Conservation (phyloP, 2,329 filamentous ascomycete genomes). For the Botrytis pseudocinerea region DNA sequence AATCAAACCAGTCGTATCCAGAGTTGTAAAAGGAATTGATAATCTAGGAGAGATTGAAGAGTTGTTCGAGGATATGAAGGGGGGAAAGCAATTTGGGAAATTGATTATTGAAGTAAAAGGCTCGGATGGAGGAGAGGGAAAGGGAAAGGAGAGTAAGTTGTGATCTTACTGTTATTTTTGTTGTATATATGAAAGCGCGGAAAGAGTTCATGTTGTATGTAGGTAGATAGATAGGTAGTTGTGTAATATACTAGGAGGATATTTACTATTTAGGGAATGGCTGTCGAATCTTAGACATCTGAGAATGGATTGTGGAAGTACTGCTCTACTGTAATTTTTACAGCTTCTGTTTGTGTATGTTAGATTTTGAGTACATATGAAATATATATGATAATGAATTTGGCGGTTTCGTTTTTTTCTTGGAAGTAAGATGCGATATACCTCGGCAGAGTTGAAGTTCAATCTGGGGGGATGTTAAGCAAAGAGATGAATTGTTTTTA, state of each 20-base stretch:
- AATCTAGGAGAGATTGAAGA: slow-evolving; percentile 77
- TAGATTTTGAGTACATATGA: background rate
- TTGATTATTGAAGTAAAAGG: slow-evolving; percentile 71
- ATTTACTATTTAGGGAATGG: background rate
- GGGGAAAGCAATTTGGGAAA: slow-evolving; percentile 87
- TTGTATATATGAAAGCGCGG: background rate
- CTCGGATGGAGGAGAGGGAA: slow-evolving; percentile 19
- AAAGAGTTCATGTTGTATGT: background rate
- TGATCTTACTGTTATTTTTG: background rate
- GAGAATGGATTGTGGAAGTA: background rate
- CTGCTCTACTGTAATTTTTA: background rate
- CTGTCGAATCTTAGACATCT: background rate
- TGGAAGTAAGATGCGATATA: background rate
- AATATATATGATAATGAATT: background rate
- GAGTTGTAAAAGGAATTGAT: slow-evolving; percentile 70
- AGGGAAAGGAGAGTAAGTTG: slow-evolving; percentile 5
- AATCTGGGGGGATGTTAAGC: background rate
- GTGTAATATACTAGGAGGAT: background rate
- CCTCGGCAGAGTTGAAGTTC: background rate
- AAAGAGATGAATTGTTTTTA: rapidly evolving
- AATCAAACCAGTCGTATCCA: slow-evolving; percentile 76
- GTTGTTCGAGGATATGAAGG: slow-evolving; percentile 86
- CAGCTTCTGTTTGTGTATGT: background rate
- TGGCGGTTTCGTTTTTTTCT: background rate
- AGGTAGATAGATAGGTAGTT: background rate